Percentiles rank a stretch among this genome's conserved stretches.
Evolutionary conservation across 2,329 filamentous ascomycete genomes (phyloP).

Genomic region (Basipetospora chlamydospora): DNA sequence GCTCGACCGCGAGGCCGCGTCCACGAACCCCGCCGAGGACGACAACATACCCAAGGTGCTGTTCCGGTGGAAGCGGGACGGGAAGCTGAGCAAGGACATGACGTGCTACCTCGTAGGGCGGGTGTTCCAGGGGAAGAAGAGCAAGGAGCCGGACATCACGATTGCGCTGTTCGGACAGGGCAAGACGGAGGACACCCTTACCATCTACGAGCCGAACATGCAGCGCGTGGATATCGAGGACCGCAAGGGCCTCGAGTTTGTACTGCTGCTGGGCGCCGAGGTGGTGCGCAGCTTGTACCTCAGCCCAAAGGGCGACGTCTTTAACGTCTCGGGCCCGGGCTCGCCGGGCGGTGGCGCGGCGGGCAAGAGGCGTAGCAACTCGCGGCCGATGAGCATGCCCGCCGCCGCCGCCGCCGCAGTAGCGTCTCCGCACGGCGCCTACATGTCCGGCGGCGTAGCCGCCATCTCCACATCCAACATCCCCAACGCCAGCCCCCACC

Average conservation of each 20-base stretch:
- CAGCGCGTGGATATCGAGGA: conserved; percentile 86
- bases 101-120: conserved; percentile 77
- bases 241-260: conserved; percentile 79
- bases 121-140: conserved; percentile 60
- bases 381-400: conserved; percentile 20
- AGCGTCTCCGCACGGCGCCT: too few relatives aligned
- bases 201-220: conserved; percentile 87
- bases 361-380: conserved; percentile 18
- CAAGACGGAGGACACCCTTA: conserved; percentile 50
- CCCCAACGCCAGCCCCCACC: not conserved
- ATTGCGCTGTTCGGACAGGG: conserved; percentile 71
- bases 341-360: not conserved
- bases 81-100: conserved; percentile 73
- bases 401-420: conserved; percentile 12
- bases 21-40: conserved; percentile 24
- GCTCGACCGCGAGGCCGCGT: conserved; percentile 48
- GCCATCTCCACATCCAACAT: conserved; percentile 9
- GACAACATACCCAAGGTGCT: conserved; percentile 57
- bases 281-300: conserved; percentile 53
- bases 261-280: conserved; percentile 50
- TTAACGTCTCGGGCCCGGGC: conserved; percentile 48
- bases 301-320: conserved; percentile 54
- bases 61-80: conserved; percentile 83
- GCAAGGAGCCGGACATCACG: conserved; percentile 87
- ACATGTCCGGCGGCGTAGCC: conserved; percentile 25